A percentile compares a stretch with the other conserved stretches of the same genome.
These are phyloP conservation scores for Pulveroboletus sp. DNA, from an alignment of 768 basidiomycete genomes.

Conservation along the genomic window DNA sequence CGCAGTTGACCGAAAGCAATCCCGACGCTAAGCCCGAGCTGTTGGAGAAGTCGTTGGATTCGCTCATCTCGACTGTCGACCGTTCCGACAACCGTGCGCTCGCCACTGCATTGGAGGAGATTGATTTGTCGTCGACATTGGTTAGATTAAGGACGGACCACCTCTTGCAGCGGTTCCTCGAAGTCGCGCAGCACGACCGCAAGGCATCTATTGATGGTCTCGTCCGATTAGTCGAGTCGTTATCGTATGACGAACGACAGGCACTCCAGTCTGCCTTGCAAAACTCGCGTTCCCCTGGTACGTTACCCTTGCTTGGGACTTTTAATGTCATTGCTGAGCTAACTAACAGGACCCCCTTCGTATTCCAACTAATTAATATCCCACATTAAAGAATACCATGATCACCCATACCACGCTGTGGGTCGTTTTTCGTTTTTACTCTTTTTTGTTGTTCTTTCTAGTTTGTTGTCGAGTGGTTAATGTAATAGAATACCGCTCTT, in stretches of 20 bases:
- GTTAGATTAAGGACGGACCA: constrained; percentile 68
- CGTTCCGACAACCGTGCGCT: constrained; percentile 53
- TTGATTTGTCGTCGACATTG: constrained; percentile 63
- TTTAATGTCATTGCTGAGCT: constrained; percentile 3
- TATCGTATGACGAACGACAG: constrained; percentile 71
- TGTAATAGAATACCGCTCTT: constrained; percentile 17
- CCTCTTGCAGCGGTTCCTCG: constrained; percentile 62
- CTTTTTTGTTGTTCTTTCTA: constrained; percentile 5
- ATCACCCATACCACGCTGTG: neutral
- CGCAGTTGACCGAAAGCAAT: constrained; percentile 63
- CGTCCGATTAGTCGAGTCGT: constrained; percentile 64
- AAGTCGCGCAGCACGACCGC: constrained; percentile 69
- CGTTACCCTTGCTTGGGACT: constrained; percentile 19
- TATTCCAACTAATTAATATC: constrained; percentile 30
- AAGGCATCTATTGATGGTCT: constrained; percentile 77
- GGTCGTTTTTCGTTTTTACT: neutral
- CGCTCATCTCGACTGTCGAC: constrained; percentile 54
- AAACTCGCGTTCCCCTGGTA: constrained; percentile 59
- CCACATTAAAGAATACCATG: constrained; percentile 4
- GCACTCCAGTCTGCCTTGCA: constrained; percentile 61
- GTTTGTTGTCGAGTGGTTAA: constrained; percentile 4
- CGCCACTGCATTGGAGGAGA: constrained; percentile 65
- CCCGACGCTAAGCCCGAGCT: constrained; percentile 70
- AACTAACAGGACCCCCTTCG: constrained; percentile 38
- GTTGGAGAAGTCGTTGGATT: constrained; percentile 60